Percentiles rank a stretch among this genome's conserved stretches.
Evolutionary conservation across 768 basidiomycete species (phyloP).

Genomic region (Pholiota microspora): DNA sequence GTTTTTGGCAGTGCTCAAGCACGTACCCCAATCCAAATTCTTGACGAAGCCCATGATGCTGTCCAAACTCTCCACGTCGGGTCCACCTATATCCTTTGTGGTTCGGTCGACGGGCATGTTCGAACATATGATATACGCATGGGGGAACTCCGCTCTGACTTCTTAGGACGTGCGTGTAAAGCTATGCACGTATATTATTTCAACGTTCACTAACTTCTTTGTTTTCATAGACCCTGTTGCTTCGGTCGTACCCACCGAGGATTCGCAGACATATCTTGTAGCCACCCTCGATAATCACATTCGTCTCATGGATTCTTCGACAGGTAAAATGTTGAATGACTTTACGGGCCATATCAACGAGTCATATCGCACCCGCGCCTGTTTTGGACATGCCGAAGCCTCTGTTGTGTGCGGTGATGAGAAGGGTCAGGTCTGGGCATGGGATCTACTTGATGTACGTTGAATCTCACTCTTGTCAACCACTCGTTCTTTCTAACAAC

Average conservation of each 20-base stretch:
- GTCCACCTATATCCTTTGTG: constrained; percentile 65
- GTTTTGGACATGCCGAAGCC: constrained; percentile 83
- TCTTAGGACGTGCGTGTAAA: constrained; percentile 74
- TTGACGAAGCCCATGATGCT: constrained; percentile 87
- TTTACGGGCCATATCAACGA: constrained; percentile 76
- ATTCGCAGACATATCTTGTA: constrained; percentile 77
- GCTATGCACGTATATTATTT: background rate
- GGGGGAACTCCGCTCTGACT: constrained; percentile 88
- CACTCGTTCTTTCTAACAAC: constrained; percentile 4
- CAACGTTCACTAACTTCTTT: constrained; percentile 6
- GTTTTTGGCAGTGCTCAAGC: constrained; percentile 55
- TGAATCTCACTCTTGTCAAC: background rate
- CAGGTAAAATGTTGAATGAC: constrained; percentile 82
- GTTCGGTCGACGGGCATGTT: constrained; percentile 89
- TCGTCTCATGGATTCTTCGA: constrained; percentile 80
- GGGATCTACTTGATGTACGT: constrained; percentile 87
- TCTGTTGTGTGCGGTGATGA: constrained; percentile 88
- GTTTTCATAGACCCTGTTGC: constrained; percentile 79
- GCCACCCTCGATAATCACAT: constrained; percentile 83
- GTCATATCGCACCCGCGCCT: constrained; percentile 76
- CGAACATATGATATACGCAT: constrained; percentile 94
- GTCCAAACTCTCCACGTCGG: constrained; percentile 78
- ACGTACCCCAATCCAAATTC: constrained; percentile 84
- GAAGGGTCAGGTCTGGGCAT: constrained; percentile 84
- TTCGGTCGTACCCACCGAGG: constrained; percentile 75